Evolutionary conservation across 176 grass and related monocot species (phyloP).

Genomic region (Avena eriantha): DNA sequence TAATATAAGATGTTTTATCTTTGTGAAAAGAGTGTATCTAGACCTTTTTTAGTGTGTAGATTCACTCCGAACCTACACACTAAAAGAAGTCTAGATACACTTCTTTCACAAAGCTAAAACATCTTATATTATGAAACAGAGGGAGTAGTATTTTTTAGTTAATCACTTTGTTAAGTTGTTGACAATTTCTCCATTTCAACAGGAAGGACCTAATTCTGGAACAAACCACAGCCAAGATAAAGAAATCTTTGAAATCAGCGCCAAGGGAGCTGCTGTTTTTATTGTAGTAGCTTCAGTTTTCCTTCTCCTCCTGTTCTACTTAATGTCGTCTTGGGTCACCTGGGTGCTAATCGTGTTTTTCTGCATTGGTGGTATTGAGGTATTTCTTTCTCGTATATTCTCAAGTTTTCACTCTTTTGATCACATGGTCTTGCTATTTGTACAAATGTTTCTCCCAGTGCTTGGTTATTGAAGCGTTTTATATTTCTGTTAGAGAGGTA

Average conservation of each 20-base stretch:
- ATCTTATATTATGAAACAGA: too few species aligned
- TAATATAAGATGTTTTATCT: too few species aligned
- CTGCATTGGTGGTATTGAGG: conserved; percentile 97
- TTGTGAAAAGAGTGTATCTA: too few species aligned
- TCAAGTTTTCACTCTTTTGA: conserved; percentile 6
- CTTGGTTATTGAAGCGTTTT: conserved; percentile 26
- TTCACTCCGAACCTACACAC: too few species aligned
- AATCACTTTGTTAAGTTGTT: conserved; percentile 11
- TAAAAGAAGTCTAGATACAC: too few species aligned
- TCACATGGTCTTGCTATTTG: background rate
- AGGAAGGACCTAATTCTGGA: conserved; percentile 65
- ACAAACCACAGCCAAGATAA: conserved; percentile 61
- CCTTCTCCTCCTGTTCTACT: conserved; percentile 94
- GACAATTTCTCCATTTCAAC: conserved; percentile 44
- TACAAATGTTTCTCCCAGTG: conserved; percentile 19
- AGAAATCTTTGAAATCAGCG: conserved; percentile 88
- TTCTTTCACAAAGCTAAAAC: background rate
- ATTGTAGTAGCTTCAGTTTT: conserved; percentile 92
- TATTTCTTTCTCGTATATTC: conserved; percentile 43
- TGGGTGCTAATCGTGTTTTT: conserved; percentile 93
- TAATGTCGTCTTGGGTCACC: conserved; percentile 95
- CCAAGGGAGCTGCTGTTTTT: conserved; percentile 87
- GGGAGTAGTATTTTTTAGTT: conserved; percentile 8
- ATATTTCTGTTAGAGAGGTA: conserved; percentile 19
- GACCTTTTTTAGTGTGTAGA: too few species aligned